Percentiles rank a stretch among this genome's conserved stretches.
Evolutionary conservation across 805 yeast genomes (phyloP).

Genomic region (Metschnikowia koreensis): DNA sequence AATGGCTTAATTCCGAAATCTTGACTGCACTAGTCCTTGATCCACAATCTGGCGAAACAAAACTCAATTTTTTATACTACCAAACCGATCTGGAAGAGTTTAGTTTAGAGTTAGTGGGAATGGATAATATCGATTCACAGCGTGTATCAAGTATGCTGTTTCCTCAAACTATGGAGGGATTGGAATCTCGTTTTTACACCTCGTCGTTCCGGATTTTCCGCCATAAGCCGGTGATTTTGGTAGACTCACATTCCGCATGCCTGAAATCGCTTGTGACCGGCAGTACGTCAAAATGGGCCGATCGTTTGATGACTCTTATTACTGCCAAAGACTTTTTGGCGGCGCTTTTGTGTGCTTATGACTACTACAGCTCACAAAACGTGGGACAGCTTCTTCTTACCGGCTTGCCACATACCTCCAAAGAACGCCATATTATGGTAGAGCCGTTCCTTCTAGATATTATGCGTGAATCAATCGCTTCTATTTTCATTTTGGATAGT

Average conservation of each 20-base stretch:
- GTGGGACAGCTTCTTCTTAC: conserved; percentile 47
- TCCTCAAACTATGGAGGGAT: too few species aligned
- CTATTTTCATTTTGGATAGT: conserved; percentile 26
- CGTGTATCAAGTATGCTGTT: too few species aligned
- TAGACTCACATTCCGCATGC: conserved; percentile 13
- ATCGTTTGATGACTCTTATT: conserved; percentile 49
- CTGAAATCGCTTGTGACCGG: conserved; percentile 51
- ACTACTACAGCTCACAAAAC: conserved; percentile 48
- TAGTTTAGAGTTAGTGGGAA: conserved; percentile 7
- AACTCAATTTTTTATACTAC: conserved; percentile 10
- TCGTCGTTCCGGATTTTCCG: conserved; percentile 24
- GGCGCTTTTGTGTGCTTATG: conserved; percentile 57
- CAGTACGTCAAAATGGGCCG: conserved; percentile 67
- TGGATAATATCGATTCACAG: conserved; percentile 12
- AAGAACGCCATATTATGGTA: conserved; percentile 48
- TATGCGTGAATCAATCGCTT: conserved; percentile 50
- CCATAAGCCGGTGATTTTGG: conserved; percentile 22
- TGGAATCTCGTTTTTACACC: conserved; percentile 12
- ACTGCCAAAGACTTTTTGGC: conserved; percentile 46
- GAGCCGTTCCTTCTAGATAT: conserved; percentile 55
- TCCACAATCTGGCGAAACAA: conserved; percentile 3
- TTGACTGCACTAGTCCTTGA: conserved; percentile 23
- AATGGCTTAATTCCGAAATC: conserved; percentile 48
- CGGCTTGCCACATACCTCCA: conserved; percentile 53
- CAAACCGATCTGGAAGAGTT: background rate